Conservation (phyloP, 2,329 filamentous ascomycete species). For the Bipolaris sorokiniana region DNA sequence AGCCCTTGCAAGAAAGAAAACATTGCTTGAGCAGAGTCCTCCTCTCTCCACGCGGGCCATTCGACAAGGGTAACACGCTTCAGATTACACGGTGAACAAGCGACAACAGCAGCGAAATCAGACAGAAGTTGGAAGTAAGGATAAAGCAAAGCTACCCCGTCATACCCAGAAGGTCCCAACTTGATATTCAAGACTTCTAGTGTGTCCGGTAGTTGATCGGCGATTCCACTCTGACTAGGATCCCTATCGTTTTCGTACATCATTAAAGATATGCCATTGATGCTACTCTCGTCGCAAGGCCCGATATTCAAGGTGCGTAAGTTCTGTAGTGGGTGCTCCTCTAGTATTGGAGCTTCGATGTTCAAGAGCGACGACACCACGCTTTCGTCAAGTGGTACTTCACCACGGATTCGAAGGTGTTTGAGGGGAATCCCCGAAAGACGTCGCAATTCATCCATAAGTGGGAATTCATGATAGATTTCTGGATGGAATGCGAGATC, state of each 20-base stretch:
- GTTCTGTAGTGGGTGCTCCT: not conserved
- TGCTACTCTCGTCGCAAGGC: slow-evolving; percentile 4
- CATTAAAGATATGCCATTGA: not conserved
- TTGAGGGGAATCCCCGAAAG: not conserved
- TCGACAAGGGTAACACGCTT: slow-evolving; percentile 9
- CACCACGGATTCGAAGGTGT: slow-evolving; percentile 2
- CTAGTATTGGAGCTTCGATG: not conserved
- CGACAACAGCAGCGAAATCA: not conserved
- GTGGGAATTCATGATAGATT: not conserved
- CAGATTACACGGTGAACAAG: not conserved
- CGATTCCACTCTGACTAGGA: not conserved
- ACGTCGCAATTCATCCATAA: not conserved
- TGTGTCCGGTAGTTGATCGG: not conserved
- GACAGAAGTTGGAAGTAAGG: too few relatives aligned
- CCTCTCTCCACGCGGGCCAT: slow-evolving; percentile 5
- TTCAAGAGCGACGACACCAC: slow-evolving; percentile 2
- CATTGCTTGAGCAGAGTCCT: not conserved
- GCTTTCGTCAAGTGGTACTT: not conserved
- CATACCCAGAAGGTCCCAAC: not conserved
- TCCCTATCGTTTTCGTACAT: not conserved
- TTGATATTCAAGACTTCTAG: slow-evolving; percentile 6
- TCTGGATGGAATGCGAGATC: not conserved
- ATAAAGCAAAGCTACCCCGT: too few relatives aligned
- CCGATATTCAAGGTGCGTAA: slow-evolving; percentile 9
- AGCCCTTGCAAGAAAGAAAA: not conserved